Conservation (phyloP, 768 basidiomycete species). For the Dendrothele bispora region DNA sequence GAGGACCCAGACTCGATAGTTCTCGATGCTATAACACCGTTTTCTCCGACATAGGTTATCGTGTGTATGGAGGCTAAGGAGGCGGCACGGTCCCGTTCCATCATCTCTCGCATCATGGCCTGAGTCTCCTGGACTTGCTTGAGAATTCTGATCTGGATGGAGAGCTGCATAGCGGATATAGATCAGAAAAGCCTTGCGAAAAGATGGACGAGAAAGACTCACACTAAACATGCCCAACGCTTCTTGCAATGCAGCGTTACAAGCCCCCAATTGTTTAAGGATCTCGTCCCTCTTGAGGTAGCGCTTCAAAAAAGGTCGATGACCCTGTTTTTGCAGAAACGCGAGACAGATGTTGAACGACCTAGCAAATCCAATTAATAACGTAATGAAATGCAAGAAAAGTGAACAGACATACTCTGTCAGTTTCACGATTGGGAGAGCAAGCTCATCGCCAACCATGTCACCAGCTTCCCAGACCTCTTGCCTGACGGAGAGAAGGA, state of each 20-base stretch:
- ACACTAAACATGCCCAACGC: slow-evolving; percentile 53
- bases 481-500: slow-evolving; percentile 60
- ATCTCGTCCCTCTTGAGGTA: slow-evolving; percentile 78
- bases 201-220: slow-evolving; percentile 19
- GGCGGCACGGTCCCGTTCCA: slow-evolving; percentile 33
- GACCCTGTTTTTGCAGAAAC: slow-evolving; percentile 58
- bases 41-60: background rate
- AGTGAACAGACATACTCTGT: slow-evolving; percentile 39
- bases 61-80: slow-evolving; percentile 10
- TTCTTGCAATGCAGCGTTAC: slow-evolving; percentile 53
- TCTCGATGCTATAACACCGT: background rate
- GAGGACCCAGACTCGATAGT: background rate
- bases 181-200: slow-evolving; percentile 1
- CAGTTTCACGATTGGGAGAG: slow-evolving; percentile 48
- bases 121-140: slow-evolving; percentile 47
- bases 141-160: slow-evolving; percentile 54
- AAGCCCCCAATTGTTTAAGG: slow-evolving; percentile 46
- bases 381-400: background rate
- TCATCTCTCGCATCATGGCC: slow-evolving; percentile 31
- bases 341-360: slow-evolving; percentile 43
- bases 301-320: slow-evolving; percentile 74
- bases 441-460: slow-evolving; percentile 47
- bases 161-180: slow-evolving; percentile 28
- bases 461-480: slow-evolving; percentile 63
- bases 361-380: slow-evolving; percentile 20